Evolutionary conservation across 768 basidiomycete genomes (phyloP).

Genomic region (Leccinum broughii): DNA sequence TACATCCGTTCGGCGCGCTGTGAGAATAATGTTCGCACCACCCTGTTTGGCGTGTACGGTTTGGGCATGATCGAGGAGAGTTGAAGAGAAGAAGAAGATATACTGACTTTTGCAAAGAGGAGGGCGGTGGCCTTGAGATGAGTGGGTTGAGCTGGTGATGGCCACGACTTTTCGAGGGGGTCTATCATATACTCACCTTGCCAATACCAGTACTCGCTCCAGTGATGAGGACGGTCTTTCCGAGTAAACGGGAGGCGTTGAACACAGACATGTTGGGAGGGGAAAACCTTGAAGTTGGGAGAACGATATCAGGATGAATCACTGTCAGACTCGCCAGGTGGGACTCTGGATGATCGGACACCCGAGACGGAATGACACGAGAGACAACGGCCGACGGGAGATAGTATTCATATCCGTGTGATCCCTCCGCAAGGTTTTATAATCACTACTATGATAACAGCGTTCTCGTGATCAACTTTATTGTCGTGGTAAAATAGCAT

Average conservation of each 20-base stretch:
- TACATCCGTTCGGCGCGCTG: constrained; percentile 75
- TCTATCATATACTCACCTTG: constrained; percentile 52
- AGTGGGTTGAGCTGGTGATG: constrained; percentile 1
- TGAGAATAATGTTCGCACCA: constrained; percentile 84
- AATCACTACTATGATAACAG: neutral
- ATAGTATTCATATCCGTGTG: constrained; percentile 3
- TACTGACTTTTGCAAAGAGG: constrained; percentile 78
- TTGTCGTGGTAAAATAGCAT: neutral
- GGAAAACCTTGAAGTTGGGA: neutral
- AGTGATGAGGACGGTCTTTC: constrained; percentile 86
- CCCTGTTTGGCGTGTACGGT: constrained; percentile 44
- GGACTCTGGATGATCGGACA: neutral
- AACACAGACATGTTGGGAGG: constrained; percentile 67
- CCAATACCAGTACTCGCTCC: constrained; percentile 92
- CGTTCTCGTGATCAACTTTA: neutral
- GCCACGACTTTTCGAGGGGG: neutral
- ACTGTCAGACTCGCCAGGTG: neutral
- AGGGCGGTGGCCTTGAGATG: constrained; percentile 73
- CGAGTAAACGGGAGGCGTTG: constrained; percentile 75
- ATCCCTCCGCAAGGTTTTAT: neutral
- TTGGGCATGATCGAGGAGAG: neutral
- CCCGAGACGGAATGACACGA: constrained; percentile 3
- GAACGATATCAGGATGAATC: neutral
- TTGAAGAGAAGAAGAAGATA: neutral
- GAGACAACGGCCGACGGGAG: neutral